A percentile compares a stretch with the other conserved stretches of the same genome.
These are phyloP conservation scores for Cornus suecica DNA, from an alignment of 148 eudicot species.

Conservation along the genomic window DNA sequence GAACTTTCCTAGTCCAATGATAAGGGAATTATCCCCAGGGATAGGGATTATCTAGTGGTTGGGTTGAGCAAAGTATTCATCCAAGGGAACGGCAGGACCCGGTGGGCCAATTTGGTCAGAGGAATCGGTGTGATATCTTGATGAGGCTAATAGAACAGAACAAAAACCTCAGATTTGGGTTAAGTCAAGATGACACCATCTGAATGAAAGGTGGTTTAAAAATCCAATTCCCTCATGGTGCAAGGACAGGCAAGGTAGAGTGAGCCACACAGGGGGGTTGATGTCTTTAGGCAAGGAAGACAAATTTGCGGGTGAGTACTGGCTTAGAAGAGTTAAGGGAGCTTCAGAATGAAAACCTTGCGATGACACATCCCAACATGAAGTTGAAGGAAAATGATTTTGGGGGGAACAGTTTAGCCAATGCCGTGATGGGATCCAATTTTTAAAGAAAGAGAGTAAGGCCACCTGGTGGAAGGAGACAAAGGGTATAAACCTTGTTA, in stretches of 20 bases:
- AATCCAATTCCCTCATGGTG: not conserved
- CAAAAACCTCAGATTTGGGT: no score
- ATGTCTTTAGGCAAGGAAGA: not conserved
- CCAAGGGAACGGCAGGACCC: no score
- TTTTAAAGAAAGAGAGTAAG: not conserved
- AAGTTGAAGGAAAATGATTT: no score
- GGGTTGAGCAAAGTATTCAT: no score
- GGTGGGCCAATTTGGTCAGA: no score
- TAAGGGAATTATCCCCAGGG: not conserved
- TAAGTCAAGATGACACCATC: no score
- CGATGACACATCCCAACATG: not conserved
- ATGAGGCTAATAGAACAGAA: no score
- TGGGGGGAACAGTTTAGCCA: no score
- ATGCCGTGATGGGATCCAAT: not conserved
- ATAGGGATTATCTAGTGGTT: not conserved
- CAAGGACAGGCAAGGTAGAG: not conserved
- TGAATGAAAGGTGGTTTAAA: no score
- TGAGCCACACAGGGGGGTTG: no score
- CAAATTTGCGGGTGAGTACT: not conserved
- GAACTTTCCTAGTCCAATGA: not conserved
- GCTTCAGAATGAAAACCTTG: not conserved
- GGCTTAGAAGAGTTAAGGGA: not conserved
- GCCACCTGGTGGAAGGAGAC: not conserved
- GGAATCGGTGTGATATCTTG: no score
- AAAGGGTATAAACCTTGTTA: not conserved